Conservation (phyloP, 2,329 filamentous ascomycete species). For the Ophiosphaerella narmari region DNA sequence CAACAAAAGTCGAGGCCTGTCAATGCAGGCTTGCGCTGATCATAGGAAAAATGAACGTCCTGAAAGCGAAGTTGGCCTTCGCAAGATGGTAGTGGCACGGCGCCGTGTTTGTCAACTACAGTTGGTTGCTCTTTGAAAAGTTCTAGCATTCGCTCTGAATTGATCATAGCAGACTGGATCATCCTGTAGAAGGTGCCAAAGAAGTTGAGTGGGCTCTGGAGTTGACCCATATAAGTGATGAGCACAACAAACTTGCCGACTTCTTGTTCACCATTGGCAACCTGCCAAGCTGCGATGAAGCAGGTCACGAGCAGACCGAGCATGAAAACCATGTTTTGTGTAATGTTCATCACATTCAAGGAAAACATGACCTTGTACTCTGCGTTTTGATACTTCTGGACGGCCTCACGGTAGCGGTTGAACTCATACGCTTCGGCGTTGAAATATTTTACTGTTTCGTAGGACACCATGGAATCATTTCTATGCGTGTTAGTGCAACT, state of each 20-base stretch:
- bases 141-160: conserved; percentile 91
- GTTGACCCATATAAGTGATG: conserved; percentile 74
- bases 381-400: conserved; percentile 61
- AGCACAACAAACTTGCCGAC: conserved; percentile 73
- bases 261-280: conserved; percentile 63
- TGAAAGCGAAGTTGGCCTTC: conserved; percentile 84
- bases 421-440: conserved; percentile 65
- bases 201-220: conserved; percentile 72
- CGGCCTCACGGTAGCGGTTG: conserved; percentile 60
- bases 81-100: conserved; percentile 67
- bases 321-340: conserved; percentile 68
- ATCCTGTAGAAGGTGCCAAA: conserved; percentile 94
- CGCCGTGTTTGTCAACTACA: conserved; percentile 76
- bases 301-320: conserved; percentile 68
- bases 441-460: conserved; percentile 77
- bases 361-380: conserved; percentile 63
- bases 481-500: conserved; percentile 43
- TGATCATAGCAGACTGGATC: conserved; percentile 96
- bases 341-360: conserved; percentile 63
- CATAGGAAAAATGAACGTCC: conserved; percentile 89
- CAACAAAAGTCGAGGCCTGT: conserved; percentile 85
- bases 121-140: conserved; percentile 95
- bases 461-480: conserved; percentile 98
- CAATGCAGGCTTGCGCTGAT: conserved; percentile 81
- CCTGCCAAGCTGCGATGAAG: conserved; percentile 72